Percentiles rank a stretch among this genome's conserved stretches.
Evolutionary conservation across 768 basidiomycete genomes (phyloP).

Genomic region (Postia placenta): DNA sequence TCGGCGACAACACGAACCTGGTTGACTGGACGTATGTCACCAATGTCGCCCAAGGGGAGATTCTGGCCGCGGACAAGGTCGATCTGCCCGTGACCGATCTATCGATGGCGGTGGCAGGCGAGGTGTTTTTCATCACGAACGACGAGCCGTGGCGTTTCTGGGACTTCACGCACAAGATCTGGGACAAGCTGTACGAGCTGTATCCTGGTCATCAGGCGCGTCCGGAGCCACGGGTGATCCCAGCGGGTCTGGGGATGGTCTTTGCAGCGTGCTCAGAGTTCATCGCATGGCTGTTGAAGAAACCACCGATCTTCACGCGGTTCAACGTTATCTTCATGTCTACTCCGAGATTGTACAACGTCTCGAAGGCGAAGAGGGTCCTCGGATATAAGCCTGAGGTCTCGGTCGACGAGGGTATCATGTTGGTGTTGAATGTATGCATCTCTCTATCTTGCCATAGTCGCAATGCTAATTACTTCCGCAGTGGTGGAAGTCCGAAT

Average conservation of each 20-base stretch:
- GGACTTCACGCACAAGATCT: slow-evolving; percentile 72
- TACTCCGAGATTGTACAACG: slow-evolving; percentile 83
- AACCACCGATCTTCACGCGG: slow-evolving; percentile 79
- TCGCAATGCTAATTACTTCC: too few relatives aligned
- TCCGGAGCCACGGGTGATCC: slow-evolving; percentile 53
- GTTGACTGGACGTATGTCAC: slow-evolving; percentile 97
- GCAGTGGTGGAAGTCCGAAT: too few relatives aligned
- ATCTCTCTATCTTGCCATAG: too few relatives aligned
- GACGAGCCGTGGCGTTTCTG: slow-evolving; percentile 96
- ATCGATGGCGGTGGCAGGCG: slow-evolving; percentile 75
- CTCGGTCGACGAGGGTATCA: slow-evolving; percentile 84
- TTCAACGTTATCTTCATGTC: slow-evolving; percentile 81
- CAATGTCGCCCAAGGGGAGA: slow-evolving; percentile 90
- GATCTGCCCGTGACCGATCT: slow-evolving; percentile 67
- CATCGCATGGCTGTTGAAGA: slow-evolving; percentile 66
- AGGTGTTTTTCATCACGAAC: slow-evolving; percentile 95
- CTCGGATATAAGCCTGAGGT: slow-evolving; percentile 92
- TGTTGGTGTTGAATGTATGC: too few relatives aligned
- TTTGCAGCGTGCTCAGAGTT: slow-evolving; percentile 71
- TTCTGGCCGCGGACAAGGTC: slow-evolving; percentile 81
- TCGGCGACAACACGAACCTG: slow-evolving; percentile 89
- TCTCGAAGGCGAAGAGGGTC: slow-evolving; percentile 87
- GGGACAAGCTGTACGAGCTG: slow-evolving; percentile 43
- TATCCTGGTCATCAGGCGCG: slow-evolving; percentile 35
- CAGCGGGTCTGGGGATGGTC: slow-evolving; percentile 58